Percentiles rank a stretch among this genome's conserved stretches.
These are phyloP conservation scores for Kondoa subrosea DNA, from an alignment of 768 basidiomycete species.

Conservation along the genomic window DNA sequence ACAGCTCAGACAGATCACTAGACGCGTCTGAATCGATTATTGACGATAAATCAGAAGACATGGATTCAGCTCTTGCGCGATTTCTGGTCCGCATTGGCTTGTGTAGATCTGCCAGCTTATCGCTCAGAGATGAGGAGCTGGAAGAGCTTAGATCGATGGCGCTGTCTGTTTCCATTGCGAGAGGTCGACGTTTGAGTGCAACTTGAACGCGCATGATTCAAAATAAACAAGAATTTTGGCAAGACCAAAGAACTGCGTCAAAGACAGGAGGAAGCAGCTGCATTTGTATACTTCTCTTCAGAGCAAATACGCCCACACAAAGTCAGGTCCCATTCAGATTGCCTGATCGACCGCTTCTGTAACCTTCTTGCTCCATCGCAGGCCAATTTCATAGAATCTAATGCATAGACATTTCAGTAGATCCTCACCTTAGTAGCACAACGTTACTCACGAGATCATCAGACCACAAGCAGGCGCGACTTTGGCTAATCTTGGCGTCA, in stretches of 20 bases:
- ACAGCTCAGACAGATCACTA: slow-evolving; percentile 1
- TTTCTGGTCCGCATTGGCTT: neutral
- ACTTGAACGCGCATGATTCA: too few relatives aligned
- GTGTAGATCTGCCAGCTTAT: neutral
- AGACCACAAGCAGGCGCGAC: slow-evolving; percentile 96
- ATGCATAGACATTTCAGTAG: neutral
- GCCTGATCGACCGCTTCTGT: neutral
- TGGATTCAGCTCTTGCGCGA: neutral
- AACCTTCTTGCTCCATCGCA: slow-evolving; percentile 10
- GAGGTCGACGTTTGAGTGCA: neutral
- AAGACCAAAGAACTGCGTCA: too few relatives aligned
- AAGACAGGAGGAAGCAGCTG: too few relatives aligned
- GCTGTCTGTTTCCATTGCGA: neutral
- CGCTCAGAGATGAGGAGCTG: neutral
- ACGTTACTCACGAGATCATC: slow-evolving; percentile 61
- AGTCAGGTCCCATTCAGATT: too few relatives aligned
- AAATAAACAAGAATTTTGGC: too few relatives aligned
- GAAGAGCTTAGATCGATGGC: neutral
- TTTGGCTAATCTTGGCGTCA: slow-evolving; percentile 75
- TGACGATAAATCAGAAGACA: neutral
- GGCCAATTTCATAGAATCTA: slow-evolving; percentile 16
- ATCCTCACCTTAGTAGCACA: neutral
- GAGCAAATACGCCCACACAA: too few relatives aligned
- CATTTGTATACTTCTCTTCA: too few relatives aligned
- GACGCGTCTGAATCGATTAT: neutral